Percentiles rank a stretch among this genome's conserved stretches.
Conservation (phyloP, 129 eudicot genomes). For the Flaveria sonorensis region DNA sequence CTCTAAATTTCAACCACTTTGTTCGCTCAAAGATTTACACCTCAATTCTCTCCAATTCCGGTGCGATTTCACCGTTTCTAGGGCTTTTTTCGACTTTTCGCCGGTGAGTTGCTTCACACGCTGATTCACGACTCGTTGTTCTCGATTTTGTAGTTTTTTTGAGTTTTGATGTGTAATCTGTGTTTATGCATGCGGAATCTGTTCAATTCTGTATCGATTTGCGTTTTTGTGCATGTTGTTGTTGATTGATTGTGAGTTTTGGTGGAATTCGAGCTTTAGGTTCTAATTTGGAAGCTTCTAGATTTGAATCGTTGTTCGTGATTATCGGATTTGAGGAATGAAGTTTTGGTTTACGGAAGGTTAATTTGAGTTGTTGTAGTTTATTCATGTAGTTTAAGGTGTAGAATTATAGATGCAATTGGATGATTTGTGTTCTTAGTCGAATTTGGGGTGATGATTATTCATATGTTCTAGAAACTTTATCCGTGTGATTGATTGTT, state of each 20-base stretch:
- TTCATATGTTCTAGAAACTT: background rate
- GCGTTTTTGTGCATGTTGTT: conserved; percentile 4
- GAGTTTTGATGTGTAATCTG: background rate
- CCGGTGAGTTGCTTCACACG: conserved; percentile 19
- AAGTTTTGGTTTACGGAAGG: background rate
- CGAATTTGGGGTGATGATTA: background rate
- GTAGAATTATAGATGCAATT: background rate
- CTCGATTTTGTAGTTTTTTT: background rate
- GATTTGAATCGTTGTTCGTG: conserved; percentile 11
- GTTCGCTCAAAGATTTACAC: conserved; percentile 1
- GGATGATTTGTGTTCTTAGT: conserved; percentile 1
- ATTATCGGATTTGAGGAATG: background rate
- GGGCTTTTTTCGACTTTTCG: conserved; percentile 16
- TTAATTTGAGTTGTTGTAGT: background rate
- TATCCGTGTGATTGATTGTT: background rate
- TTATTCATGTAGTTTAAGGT: background rate
- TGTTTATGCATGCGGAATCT: conserved; percentile 27
- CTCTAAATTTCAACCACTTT: background rate
- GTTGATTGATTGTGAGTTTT: conserved; percentile 2
- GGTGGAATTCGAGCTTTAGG: conserved; percentile 5
- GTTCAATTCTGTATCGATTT: conserved; percentile 4
- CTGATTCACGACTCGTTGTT: background rate
- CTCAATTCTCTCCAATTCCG: conserved; percentile 24
- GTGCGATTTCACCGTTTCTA: conserved; percentile 4
- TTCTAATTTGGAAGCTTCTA: conserved; percentile 18